Evolutionary conservation across 257 asterid species (phyloP).

Genomic region (Fraxinus anomala): DNA sequence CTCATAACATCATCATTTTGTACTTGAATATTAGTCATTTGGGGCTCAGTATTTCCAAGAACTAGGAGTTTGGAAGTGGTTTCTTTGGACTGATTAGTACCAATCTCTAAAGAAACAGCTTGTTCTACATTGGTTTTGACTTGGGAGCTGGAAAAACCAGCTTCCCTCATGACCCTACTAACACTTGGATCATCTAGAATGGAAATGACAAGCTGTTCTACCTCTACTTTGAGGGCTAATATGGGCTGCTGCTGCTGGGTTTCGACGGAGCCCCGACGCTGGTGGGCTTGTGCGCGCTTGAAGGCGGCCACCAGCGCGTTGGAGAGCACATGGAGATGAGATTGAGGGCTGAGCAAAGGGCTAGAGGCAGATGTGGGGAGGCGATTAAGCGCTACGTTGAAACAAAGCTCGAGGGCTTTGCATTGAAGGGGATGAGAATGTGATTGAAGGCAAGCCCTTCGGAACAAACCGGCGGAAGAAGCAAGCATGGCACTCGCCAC

Average conservation of each 20-base stretch:
- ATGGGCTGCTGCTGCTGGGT: constrained; percentile 84
- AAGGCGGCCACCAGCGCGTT: constrained; percentile 91
- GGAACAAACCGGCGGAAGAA: constrained; percentile 56
- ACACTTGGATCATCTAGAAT: constrained; percentile 93
- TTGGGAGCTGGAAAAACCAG: constrained; percentile 86
- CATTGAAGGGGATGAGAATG: constrained; percentile 96
- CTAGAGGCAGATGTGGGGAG: constrained; percentile 78
- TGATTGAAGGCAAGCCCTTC: constrained; percentile 76
- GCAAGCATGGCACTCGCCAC: constrained; percentile 86
- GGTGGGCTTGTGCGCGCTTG: constrained; percentile 95
- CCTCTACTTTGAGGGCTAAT: constrained; percentile 76
- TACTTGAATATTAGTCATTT: constrained; percentile 28
- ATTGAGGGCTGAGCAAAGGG: constrained; percentile 58
- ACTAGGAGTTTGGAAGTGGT: constrained; percentile 33
- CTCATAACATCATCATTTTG: constrained; percentile 50
- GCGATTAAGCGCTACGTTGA: constrained; percentile 90
- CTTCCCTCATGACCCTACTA: constrained; percentile 96
- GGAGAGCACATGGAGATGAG: constrained; percentile 74
- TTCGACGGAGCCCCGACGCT: constrained; percentile 79
- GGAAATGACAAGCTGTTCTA: constrained; percentile 77
- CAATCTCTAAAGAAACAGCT: constrained; percentile 41
- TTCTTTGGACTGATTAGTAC: constrained; percentile 35
- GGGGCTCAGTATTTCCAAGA: constrained; percentile 39
- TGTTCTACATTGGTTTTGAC: constrained; percentile 79
- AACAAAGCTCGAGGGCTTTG: constrained; percentile 94